Base-by-base conservation (phyloP, 2,329 filamentous ascomycete genomes). In the Talaromyces pinophilus region DNA sequence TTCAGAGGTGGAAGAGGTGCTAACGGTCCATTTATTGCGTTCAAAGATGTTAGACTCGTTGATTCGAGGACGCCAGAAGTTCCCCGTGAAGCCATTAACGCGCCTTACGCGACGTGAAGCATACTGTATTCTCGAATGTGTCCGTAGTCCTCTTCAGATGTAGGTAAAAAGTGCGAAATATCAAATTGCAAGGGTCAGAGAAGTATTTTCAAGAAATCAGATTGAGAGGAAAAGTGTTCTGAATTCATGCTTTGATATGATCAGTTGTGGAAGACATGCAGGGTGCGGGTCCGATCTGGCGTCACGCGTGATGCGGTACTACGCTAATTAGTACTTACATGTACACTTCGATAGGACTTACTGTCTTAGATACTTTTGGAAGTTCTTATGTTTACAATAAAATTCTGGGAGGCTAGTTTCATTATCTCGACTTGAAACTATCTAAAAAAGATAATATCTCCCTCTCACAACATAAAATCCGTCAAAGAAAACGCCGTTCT, bases 31-130 rank as follows among this genome's bases (percentile, higher is more conserved):
- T 71, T 72, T 48, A 76, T 69, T 59, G 69, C 73, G 70, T 79
- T 78, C 63, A 78, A 69, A 40, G 75, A 69, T 38, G 70, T 71
- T n/a, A 71, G 70, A 66, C 71, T 75, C 69, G 77, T 71, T 59
- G 76, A 71, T 72, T 79, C 73, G 64, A 78, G 73, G 62, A 73
- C 70, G 69, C 69, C 71, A 65, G 72, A 68, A 64, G 69, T 70
- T 67, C 68, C 70, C 68, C 72, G 73, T 70, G 77, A 76, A 71
- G 77, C 74, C 78, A 80, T 80, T 63, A 70, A 75, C 71, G 71
- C 70, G 70, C 73, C 64, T 70, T 69, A 64, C 62, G 62, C 62
- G 65, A 66, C 59, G 52, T 66, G 69, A 66, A 33, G 67, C 73
- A 75, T 75, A 59, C 40, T 73, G 65, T 44, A 62, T 17, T 60